phyloP scores from a whole-genome alignment of 1,284 basidiomycete species.

The Lentinus polychrous region DNA sequence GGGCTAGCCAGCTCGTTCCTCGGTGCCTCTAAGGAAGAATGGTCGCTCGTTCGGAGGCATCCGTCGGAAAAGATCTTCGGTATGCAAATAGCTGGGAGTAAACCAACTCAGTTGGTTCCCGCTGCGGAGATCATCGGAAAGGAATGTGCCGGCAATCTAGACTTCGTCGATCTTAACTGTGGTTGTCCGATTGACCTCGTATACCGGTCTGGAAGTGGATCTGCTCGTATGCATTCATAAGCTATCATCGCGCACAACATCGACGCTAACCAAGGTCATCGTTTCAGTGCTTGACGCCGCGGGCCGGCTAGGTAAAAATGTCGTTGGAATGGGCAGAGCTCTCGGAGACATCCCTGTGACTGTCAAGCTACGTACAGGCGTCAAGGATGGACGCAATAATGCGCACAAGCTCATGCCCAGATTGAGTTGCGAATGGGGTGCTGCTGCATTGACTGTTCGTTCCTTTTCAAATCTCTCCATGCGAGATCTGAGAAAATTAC shows the following conservation, averaged over 20 bases:
- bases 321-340: slow-evolving; percentile 89
- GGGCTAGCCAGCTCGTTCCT: slow-evolving; percentile 81
- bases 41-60: slow-evolving; percentile 85
- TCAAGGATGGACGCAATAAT: slow-evolving; percentile 80
- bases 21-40: slow-evolving; percentile 81
- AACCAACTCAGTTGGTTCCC: slow-evolving; percentile 71
- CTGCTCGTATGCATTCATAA: slow-evolving; percentile 55
- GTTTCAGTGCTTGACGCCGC: slow-evolving; percentile 73
- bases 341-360: slow-evolving; percentile 94
- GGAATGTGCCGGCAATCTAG: slow-evolving; percentile 60
- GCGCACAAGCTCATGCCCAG: slow-evolving; percentile 91
- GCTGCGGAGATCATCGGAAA: slow-evolving; percentile 79
- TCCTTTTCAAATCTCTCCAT: slow-evolving; percentile 4
- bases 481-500: background rate
- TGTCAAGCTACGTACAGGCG: slow-evolving; percentile 89
- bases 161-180: slow-evolving; percentile 94
- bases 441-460: slow-evolving; percentile 73
- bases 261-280: background rate
- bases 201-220: slow-evolving; percentile 87
- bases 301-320: slow-evolving; percentile 77
- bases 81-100: slow-evolving; percentile 80
- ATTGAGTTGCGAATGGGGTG: slow-evolving; percentile 74
- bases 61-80: slow-evolving; percentile 89
- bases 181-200: slow-evolving; percentile 98
- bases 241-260: background rate